Base-by-base conservation (phyloP, 2,329 filamentous ascomycete genomes). In the Pleomassaria siparia region DNA sequence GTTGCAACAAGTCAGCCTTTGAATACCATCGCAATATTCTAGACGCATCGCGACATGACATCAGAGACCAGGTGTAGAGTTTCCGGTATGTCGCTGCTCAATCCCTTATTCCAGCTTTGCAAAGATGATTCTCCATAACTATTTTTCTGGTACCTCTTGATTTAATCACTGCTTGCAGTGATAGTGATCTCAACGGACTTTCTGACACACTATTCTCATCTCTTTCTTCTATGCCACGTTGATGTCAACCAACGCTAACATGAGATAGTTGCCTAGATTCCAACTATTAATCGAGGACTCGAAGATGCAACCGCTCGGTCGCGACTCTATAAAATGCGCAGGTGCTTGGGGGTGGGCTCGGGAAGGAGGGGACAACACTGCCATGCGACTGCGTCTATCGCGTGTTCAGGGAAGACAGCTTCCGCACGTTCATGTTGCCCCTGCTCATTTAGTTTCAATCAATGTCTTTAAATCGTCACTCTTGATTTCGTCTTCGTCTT, bases 91-190 rank as follows among this genome's bases (percentile, higher is more conserved):
- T 57, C 39, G 18, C 9, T 20, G n/a, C 26, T 16, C 24, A 9
- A n/a, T 15, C 15, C 40, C 45, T 37, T 51, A 58, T 48, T 47
- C 54, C 50, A 50, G 56, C 60, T 10, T 35, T 69, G 63, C 64
- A 61, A 81, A 90, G 88, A 92, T 91, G 88, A 92, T 57, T 53
- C 66, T 73, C 72, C 78, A 79, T 75, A 77, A 78, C 76, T 71
- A 74, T 75, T 77, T 87, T 91, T 95, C 89, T 95, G 90, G 90
- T 91, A 95, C 90, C 91, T 95, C 91, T 95, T 94, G 90, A 90
- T 83, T 89, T 86, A 94, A 84, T 79, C 54, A 33, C 44, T 44
- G 47, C 55, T 54, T 56, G 55, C 56, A 51, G 51, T 54, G 58
- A 51, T 49, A 55, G 69, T 70, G 68, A 66, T 64, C 62, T 67